Conservation (phyloP, 345 rosid genomes). For the Bruguiera sexangula region DNA sequence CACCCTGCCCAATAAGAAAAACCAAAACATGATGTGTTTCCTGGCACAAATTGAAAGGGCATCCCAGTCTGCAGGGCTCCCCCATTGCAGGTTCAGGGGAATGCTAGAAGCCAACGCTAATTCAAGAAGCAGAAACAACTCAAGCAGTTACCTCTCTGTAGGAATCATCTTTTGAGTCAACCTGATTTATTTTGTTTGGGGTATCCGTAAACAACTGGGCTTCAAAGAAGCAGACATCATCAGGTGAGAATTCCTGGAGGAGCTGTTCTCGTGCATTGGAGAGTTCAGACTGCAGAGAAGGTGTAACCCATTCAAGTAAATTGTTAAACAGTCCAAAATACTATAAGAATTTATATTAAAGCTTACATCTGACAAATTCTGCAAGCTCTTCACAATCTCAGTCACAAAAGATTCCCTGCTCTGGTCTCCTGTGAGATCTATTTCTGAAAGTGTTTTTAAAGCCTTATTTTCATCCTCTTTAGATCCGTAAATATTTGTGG, state of each 20-base stretch:
- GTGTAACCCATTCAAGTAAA: conserved; percentile 6
- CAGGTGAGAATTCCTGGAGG: conserved; percentile 72
- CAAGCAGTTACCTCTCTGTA: conserved; percentile 35
- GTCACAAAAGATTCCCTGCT: conserved; percentile 54
- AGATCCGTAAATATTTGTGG: conserved; percentile 49
- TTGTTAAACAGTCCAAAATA: background rate
- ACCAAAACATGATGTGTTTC: conserved; percentile 14
- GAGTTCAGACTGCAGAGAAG: conserved; percentile 54
- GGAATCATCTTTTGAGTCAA: conserved; percentile 32
- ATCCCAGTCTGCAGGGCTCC: too few relatives aligned
- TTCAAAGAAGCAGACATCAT: conserved; percentile 80
- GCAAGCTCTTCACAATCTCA: conserved; percentile 70
- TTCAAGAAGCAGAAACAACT: conserved; percentile 7
- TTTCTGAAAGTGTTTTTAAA: conserved; percentile 48
- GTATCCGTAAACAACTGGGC: conserved; percentile 49
- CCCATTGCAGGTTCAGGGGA: conserved; percentile 5
- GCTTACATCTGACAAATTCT: conserved; percentile 52
- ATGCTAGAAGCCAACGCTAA: background rate
- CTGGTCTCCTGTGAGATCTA: conserved; percentile 54
- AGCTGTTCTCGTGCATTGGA: conserved; percentile 52
- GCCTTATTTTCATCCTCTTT: conserved; percentile 70
- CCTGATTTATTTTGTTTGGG: conserved; percentile 37
- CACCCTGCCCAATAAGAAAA: conserved; percentile 36
- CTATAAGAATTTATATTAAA: conserved; percentile 14
- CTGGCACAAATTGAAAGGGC: background rate